A percentile compares a stretch with the other conserved stretches of the same genome.
These are phyloP conservation scores for Trichoderma sp. DNA, from an alignment of 2,329 filamentous ascomycete genomes.

Conservation along the genomic window DNA sequence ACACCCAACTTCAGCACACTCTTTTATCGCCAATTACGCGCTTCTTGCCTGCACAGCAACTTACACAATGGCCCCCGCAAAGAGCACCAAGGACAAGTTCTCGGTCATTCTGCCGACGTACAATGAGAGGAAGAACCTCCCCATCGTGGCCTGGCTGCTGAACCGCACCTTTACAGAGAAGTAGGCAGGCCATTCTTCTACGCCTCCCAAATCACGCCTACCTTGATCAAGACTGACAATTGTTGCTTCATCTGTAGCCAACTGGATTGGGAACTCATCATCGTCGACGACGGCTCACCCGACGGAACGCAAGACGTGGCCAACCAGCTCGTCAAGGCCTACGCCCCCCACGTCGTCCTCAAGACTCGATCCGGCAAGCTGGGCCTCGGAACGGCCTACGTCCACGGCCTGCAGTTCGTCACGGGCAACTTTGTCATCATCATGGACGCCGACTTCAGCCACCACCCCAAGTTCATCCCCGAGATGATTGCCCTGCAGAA, in stretches of 20 bases:
- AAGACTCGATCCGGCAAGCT: conserved; percentile 91
- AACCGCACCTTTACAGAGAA: conserved; percentile 87
- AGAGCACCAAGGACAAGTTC: conserved; percentile 67
- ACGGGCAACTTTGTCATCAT: conserved; percentile 97
- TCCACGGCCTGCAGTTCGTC: conserved; percentile 86
- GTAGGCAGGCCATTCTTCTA: conserved; percentile 46
- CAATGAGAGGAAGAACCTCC: conserved; percentile 96
- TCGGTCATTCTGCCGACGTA: conserved; percentile 97
- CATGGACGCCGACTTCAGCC: conserved; percentile 99
- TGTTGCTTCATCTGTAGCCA: conserved; percentile 53
- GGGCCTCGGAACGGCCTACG: conserved; percentile 93
- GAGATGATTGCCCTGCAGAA: conserved; percentile 84
- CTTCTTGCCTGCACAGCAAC: background rate
- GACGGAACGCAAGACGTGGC: conserved; percentile 93
- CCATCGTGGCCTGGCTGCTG: conserved; percentile 91
- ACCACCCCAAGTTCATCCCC: conserved; percentile 98
- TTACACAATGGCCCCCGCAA: conserved; percentile 46
- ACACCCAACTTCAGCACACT: conserved; percentile 29
- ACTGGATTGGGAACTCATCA: conserved; percentile 94
- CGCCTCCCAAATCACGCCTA: background rate
- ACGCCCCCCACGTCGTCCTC: conserved; percentile 75
- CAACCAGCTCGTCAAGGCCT: conserved; percentile 83
- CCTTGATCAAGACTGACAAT: background rate
- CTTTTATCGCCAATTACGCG: conserved; percentile 24
- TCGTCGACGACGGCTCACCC: conserved; percentile 96